Base-by-base conservation (phyloP, 495 filamentous ascomycete genomes). In the Aspergillus cavernicola region DNA sequence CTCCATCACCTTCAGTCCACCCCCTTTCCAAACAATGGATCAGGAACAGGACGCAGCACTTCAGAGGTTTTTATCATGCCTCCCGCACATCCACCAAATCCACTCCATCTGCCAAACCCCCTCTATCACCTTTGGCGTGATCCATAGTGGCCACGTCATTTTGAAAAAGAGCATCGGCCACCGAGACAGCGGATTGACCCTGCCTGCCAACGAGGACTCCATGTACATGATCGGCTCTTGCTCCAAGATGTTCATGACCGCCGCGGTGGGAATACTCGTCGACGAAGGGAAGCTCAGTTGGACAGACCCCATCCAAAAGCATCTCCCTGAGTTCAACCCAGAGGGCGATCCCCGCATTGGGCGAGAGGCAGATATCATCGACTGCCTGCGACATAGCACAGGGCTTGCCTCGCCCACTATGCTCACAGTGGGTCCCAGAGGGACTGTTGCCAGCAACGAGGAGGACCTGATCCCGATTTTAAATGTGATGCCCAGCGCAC, bases 321-420 rank as follows among this genome's bases (percentile, higher is more conserved):
- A 62, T 38, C 10, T 70, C 20, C 61, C 65, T 6, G 43, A 60
- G 0, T 71, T 71, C 32, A 35, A 55, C 18, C 61, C 62, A 6
- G 8, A 19, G 2, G 46, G 44, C 18, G 47, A 65, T 33, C 26
- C 41, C 11, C 51, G 44, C 3, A 57, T 67, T 53, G 50, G 54
- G 4, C 19, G 60, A 39, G 37, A 73, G 49, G 62, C 73, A 0
- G 76, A 70, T 4, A 61, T 81, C 44, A 67, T 78, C 38, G 78
- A 79, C 58, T 60, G 64, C 23, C 61, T 28, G 24, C 24, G 24
- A 9, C 24, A 28, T 28, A 68, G 69, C 24, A 73, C 67, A 11
- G 79, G 74, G 3, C 65, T 80, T 43, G 64, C 70, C 12, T 15
- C 45, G 13, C 18, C 50, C 7, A 22, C 45, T 61, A n/a, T 66